These are phyloP conservation scores for Neonectria ditissima DNA, from an alignment of 2,329 filamentous ascomycete species.

Conservation along the genomic window DNA sequence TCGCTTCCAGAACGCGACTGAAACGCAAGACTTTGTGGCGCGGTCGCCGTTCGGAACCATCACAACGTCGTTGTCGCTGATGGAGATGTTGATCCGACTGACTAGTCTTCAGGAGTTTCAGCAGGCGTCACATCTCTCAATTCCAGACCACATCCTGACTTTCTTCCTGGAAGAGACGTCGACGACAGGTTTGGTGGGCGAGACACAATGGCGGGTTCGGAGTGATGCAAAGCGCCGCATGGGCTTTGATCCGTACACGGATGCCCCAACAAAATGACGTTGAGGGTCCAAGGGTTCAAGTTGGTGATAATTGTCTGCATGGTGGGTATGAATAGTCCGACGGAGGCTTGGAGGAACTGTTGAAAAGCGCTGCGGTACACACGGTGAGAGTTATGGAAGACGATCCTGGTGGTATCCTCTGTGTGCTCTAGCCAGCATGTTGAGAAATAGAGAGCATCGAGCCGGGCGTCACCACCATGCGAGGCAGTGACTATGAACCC, in stretches of 20 bases:
- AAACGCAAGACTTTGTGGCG: slow-evolving; percentile 48
- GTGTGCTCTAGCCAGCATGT: not conserved
- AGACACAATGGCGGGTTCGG: slow-evolving; percentile 58
- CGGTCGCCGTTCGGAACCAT: slow-evolving; percentile 65
- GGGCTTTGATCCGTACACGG: slow-evolving; percentile 69
- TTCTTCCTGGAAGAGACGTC: slow-evolving; percentile 81
- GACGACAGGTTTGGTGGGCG: slow-evolving; percentile 61
- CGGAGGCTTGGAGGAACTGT: slow-evolving; percentile 17
- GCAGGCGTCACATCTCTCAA: slow-evolving; percentile 88
- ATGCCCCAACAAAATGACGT: slow-evolving; percentile 50
- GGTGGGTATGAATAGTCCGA: slow-evolving; percentile 14
- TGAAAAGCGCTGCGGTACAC: slow-evolving; percentile 12
- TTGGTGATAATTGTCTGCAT: not conserved
- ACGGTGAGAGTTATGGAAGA: not conserved
- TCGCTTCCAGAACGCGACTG: slow-evolving; percentile 18
- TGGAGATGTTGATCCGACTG: slow-evolving; percentile 89
- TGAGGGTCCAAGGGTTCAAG: not conserved
- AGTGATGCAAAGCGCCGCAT: slow-evolving; percentile 61
- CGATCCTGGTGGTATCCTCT: not conserved
- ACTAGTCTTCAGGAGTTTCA: slow-evolving; percentile 92
- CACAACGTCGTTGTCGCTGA: slow-evolving; percentile 73
- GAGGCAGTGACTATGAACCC: not conserved
- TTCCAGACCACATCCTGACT: slow-evolving; percentile 87
- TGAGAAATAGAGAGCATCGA: not conserved
- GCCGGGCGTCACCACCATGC: no score